Base-by-base conservation (phyloP, 306 rosid genomes). In the Coriaria nepalensis region DNA sequence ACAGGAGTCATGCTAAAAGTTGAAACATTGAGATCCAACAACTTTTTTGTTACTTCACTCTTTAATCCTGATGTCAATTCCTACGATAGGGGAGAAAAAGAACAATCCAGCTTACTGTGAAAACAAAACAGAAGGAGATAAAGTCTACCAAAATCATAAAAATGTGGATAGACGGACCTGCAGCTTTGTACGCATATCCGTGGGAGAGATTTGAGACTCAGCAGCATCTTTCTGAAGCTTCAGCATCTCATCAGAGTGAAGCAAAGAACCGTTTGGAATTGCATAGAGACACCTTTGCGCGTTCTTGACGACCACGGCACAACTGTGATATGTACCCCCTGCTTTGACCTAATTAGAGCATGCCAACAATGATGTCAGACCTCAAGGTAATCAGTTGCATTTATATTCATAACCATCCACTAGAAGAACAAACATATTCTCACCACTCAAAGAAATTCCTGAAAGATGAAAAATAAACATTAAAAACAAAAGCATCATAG, bases 241-340 rank as follows among this genome's bases (percentile, higher is more conserved):
- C 61, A 56, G 53, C 69, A 77, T 67, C 68, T 85, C 98, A 37
- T 74, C 78, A 5, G 71, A 57, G 63, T 59, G 55, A 65, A 65
- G 68, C 45, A 67, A 41, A 38, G 82, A 67, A 51, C 52, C 57
- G 46, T 58, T 63, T 53, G 95, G 98, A 69, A 90, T 64, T 35
- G 98, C 95, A 63, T 77, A 90, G 49, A 85, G 69, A 55, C 98
- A 79, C 68, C 98, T 81, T 53, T 85, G 78, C 78, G 79, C 71
- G 74, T 77, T 85, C 82, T 85, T 82, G 47, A 81, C 92, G 49
- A 90, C 81, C 53, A 72, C 79, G 62, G 94, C 84, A 73, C 98
- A 90, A 65, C 98, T 90, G 52, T 79, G 94, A 73, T 77, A 79
- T 14, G 70, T 47, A 54, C 51, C 59, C 68, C 98, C 95, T 45